These are phyloP conservation scores for Penstemon newberryi DNA, from an alignment of 257 asterid species.

Conservation along the genomic window DNA sequence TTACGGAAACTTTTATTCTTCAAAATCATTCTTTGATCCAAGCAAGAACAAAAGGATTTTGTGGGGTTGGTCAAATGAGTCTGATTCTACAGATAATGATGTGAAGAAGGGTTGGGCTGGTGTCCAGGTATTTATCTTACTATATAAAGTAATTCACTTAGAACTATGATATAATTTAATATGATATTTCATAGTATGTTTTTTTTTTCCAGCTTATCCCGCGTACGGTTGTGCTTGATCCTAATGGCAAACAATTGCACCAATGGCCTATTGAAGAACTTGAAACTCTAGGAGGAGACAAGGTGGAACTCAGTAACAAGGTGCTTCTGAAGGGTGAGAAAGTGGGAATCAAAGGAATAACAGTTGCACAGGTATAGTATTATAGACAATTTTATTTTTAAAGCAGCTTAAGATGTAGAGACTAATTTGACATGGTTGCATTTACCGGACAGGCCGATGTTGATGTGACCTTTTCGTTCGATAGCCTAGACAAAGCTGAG, in stretches of 20 bases:
- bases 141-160: not conserved
- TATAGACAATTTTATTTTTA: not conserved
- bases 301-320: slow-evolving; percentile 33
- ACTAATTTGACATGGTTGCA: not conserved
- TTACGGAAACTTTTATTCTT: slow-evolving; percentile 77
- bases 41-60: slow-evolving; percentile 53
- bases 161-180: not conserved
- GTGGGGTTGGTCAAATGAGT: slow-evolving; percentile 85
- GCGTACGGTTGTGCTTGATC: slow-evolving; percentile 57
- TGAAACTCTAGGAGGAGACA: slow-evolving; percentile 40
- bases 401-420: not conserved
- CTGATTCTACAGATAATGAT: slow-evolving; percentile 46
- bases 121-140: slow-evolving; percentile 38
- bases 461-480: slow-evolving; percentile 50
- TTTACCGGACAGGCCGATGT: slow-evolving; percentile 50
- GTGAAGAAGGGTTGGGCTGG: slow-evolving; percentile 72
- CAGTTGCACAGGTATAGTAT: slow-evolving; percentile 59
- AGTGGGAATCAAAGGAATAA: slow-evolving; percentile 55
- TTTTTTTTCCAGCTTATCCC: slow-evolving; percentile 56
- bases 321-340: slow-evolving; percentile 39
- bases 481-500: slow-evolving; percentile 60
- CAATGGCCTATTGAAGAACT: slow-evolving; percentile 79
- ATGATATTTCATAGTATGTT: not conserved
- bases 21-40: slow-evolving; percentile 69
- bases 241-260: slow-evolving; percentile 57